Evolutionary conservation across 2,329 filamentous ascomycete species (phyloP).

Genomic region (Gnomoniopsis smithogilvyi): DNA sequence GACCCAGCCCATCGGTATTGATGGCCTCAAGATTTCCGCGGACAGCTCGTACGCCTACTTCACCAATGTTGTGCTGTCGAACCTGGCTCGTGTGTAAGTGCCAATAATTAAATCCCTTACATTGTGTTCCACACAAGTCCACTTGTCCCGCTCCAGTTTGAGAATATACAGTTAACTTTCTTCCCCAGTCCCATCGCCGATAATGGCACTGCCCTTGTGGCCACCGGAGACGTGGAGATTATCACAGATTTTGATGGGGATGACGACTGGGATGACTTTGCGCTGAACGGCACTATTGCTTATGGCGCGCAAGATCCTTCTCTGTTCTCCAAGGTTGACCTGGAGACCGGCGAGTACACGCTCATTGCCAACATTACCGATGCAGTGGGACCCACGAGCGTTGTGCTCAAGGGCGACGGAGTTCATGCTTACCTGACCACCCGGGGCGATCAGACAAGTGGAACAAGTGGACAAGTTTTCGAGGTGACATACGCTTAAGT

Average conservation of each 20-base stretch:
- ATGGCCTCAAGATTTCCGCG: conserved; percentile 14
- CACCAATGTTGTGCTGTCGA: conserved; percentile 11
- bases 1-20: conserved; percentile 11
- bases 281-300: conserved; percentile 3
- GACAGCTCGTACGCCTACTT: conserved; percentile 14
- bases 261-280: conserved; percentile 8
- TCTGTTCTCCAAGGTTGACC: not conserved
- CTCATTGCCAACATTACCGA: not conserved
- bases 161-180: too few species aligned
- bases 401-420: conserved; percentile 3
- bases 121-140: too few species aligned
- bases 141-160: too few species aligned
- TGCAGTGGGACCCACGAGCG: conserved; percentile 2
- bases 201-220: conserved; percentile 2
- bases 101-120: not conserved
- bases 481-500: not conserved
- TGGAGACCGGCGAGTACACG: conserved; percentile 3
- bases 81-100: conserved; percentile 9
- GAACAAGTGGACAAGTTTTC: not conserved
- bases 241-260: not conserved
- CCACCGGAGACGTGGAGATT: conserved; percentile 1
- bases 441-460: not conserved
- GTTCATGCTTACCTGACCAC: conserved; percentile 1
- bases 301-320: conserved; percentile 8
- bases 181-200: conserved; percentile 9